Evolutionary conservation across 148 eudicot species (phyloP).

Genomic region (Amaranthus cruentus): DNA sequence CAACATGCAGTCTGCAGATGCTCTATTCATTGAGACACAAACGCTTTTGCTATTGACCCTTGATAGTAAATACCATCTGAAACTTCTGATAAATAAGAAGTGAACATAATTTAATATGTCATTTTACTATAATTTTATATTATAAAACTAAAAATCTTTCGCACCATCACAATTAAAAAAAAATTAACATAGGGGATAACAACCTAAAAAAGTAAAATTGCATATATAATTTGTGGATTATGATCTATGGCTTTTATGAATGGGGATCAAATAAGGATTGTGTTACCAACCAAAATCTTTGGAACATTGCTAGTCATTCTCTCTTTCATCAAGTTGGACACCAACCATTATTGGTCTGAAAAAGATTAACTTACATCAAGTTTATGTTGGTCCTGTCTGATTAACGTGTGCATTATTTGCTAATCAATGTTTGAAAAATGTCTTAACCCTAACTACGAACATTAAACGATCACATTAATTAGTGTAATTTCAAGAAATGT

Average conservation of each 20-base stretch:
- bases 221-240: neutral
- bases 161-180: neutral
- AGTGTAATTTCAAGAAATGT: no score
- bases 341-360: neutral
- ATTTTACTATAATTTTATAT: no score
- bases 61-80: no score
- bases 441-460: no score
- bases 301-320: neutral
- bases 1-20: no score
- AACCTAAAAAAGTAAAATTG: neutral
- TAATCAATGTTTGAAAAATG: neutral
- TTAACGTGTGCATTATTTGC: neutral
- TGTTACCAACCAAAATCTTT: constrained; percentile 10
- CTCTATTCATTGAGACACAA: no score
- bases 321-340: constrained; percentile 12
- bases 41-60: no score
- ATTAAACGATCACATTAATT: no score
- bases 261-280: neutral
- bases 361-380: neutral
- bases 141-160: no score
- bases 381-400: neutral
- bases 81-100: no score
- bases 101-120: no score
- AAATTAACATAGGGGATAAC: neutral
- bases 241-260: neutral